These are phyloP conservation scores for Drosera capensis DNA, from an alignment of 148 eudicot genomes.

Conservation along the genomic window DNA sequence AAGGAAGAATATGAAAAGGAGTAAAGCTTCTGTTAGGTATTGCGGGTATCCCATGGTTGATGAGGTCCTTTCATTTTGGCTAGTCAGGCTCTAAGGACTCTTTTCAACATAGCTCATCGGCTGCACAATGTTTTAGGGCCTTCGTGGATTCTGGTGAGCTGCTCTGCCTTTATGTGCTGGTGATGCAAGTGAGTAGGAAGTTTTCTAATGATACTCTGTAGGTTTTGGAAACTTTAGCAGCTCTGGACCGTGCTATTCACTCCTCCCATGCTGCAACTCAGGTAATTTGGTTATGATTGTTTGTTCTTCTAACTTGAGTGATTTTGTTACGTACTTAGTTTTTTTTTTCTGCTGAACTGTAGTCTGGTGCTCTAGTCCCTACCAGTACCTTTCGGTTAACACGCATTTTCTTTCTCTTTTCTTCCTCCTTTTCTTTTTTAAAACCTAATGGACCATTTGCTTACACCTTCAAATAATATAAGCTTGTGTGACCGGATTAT, in stretches of 20 bases:
- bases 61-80: slow-evolving; percentile 7
- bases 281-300: slow-evolving; percentile 21
- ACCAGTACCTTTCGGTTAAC: too few species aligned
- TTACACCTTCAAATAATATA: too few species aligned
- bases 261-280: slow-evolving; percentile 98
- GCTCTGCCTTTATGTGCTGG: slow-evolving; percentile 1
- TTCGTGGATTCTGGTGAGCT: slow-evolving; percentile 94
- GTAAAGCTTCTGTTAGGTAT: neutral
- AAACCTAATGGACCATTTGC: too few species aligned
- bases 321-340: too few species aligned
- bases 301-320: neutral
- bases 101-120: slow-evolving; percentile 94
- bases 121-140: slow-evolving; percentile 85
- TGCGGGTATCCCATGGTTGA: neutral
- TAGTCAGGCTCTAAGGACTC: slow-evolving; percentile 90
- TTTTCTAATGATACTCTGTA: slow-evolving; percentile 9
- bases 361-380: too few species aligned
- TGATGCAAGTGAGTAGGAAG: neutral
- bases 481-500: too few species aligned
- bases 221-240: slow-evolving; percentile 95
- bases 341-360: too few species aligned
- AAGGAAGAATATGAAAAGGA: neutral
- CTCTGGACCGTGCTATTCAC: slow-evolving; percentile 87
- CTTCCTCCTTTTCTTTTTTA: too few species aligned
- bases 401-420: too few species aligned